Conservation (phyloP, 495 filamentous ascomycete genomes). For the Penicillium subrubescens region DNA sequence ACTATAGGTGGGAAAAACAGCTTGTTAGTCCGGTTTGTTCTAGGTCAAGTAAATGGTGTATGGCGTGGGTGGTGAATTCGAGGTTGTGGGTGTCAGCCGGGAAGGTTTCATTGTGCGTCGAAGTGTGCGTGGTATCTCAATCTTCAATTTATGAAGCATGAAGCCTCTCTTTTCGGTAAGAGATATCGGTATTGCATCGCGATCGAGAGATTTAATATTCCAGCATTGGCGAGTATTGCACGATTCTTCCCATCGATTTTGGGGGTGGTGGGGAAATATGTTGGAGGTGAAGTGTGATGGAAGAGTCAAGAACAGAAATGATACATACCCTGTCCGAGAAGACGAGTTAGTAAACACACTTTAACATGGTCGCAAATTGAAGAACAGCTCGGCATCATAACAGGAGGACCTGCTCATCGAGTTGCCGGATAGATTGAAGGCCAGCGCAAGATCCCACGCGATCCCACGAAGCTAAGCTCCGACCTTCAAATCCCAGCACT, state of each 20-base stretch:
- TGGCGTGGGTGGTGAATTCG: not conserved
- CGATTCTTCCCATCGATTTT: not conserved
- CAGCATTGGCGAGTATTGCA: constrained; percentile 5
- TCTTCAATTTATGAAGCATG: not conserved
- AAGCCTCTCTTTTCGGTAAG: not conserved
- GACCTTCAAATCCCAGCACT: constrained; percentile 6
- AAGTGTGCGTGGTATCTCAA: not conserved
- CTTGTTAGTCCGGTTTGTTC: constrained; percentile 14
- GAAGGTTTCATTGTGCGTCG: not conserved
- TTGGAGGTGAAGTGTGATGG: constrained; percentile 3
- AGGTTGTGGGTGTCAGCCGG: not conserved
- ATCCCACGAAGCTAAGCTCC: constrained; percentile 6
- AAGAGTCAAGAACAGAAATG: constrained; percentile 9
- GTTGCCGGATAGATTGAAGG: not conserved
- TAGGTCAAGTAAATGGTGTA: constrained; percentile 1
- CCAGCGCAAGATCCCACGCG: constrained; percentile 1
- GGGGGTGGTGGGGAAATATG: not conserved
- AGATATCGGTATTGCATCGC: not conserved
- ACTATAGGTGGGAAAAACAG: constrained; percentile 47
- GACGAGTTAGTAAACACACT: constrained; percentile 7
- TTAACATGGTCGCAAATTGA: not conserved
- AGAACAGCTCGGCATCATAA: not conserved
- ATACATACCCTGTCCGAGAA: constrained; percentile 36
- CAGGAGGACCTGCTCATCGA: too few relatives aligned
- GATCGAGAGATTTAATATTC: not conserved